These are phyloP conservation scores for Pseudoturritis turrita DNA, from an alignment of 345 rosid species.

Conservation along the genomic window DNA sequence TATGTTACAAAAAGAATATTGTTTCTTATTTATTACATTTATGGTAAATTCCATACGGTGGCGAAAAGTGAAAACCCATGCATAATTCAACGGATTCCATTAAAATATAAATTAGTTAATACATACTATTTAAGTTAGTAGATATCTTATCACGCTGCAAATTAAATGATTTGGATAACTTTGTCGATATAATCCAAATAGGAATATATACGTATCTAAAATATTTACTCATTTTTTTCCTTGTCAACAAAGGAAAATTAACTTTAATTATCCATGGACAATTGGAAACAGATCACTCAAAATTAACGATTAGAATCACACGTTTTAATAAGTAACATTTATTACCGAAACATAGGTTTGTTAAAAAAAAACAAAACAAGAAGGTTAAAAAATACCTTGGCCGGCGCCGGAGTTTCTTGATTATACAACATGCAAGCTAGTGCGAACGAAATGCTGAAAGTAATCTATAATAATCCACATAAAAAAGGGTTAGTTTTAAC, in stretches of 20 bases:
- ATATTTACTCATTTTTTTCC: background rate
- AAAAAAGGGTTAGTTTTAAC: background rate
- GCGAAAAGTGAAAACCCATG: no score
- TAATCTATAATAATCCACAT: background rate
- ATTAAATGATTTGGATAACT: background rate
- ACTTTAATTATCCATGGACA: background rate
- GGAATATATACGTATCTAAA: no score
- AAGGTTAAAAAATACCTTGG: conserved; percentile 4
- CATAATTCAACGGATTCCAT: background rate
- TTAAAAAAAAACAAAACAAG: background rate
- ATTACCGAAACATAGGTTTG: background rate
- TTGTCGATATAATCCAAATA: background rate
- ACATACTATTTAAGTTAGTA: no score
- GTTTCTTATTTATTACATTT: no score
- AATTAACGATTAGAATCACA: background rate
- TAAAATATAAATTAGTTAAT: background rate
- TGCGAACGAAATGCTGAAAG: conserved; percentile 19
- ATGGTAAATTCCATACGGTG: no score
- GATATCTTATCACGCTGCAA: background rate
- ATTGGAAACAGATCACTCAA: background rate
- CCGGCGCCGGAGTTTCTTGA: conserved; percentile 21
- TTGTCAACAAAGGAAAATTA: background rate
- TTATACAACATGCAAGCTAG: conserved; percentile 18
- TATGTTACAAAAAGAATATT: no score
- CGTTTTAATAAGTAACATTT: background rate